These are phyloP conservation scores for Physcomitrium patens DNA, from an alignment of 225 moss, liverwort and hornwort species.

Conservation along the genomic window DNA sequence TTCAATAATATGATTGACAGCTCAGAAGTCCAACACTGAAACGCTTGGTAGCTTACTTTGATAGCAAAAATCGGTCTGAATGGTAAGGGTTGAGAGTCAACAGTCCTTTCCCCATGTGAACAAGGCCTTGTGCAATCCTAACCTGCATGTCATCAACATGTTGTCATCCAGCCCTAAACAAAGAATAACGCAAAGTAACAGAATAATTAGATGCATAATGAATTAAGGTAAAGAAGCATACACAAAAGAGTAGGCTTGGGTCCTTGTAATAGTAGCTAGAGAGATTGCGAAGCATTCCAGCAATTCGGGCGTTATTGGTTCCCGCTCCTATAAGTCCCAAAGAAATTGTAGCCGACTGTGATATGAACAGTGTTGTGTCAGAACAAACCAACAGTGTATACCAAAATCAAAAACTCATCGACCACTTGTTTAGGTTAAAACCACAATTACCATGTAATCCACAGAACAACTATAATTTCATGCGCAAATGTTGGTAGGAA, in stretches of 20 bases:
- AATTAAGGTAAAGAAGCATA: constrained; percentile 38
- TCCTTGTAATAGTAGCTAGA: constrained; percentile 99
- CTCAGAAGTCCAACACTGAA: neutral
- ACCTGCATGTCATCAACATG: constrained; percentile 62
- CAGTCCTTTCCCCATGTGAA: constrained; percentile 97
- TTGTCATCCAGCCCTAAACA: constrained; percentile 19
- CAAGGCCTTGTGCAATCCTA: constrained; percentile 96
- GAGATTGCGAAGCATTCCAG: constrained; percentile 99
- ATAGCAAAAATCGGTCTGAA: constrained; percentile 95
- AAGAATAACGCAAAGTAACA: constrained; percentile 11
- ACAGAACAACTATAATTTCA: constrained; percentile 15
- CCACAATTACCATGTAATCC: constrained; percentile 7
- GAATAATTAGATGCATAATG: constrained; percentile 12
- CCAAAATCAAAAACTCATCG: neutral
- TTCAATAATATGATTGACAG: constrained; percentile 11
- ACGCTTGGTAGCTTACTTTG: constrained; percentile 66
- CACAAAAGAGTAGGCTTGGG: constrained; percentile 93
- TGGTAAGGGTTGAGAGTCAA: constrained; percentile 95
- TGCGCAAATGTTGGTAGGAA: neutral
- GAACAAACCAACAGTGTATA: constrained; percentile 7
- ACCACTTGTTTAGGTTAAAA: neutral
- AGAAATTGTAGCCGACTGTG: constrained; percentile 92
- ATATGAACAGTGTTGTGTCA: constrained; percentile 23
- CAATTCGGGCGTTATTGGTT: constrained; percentile 98
- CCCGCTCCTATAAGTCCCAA: constrained; percentile 97